Evolutionary conservation across 2,329 filamentous ascomycete genomes (phyloP).

Genomic region (Arthrobotrys sphaeroides): DNA sequence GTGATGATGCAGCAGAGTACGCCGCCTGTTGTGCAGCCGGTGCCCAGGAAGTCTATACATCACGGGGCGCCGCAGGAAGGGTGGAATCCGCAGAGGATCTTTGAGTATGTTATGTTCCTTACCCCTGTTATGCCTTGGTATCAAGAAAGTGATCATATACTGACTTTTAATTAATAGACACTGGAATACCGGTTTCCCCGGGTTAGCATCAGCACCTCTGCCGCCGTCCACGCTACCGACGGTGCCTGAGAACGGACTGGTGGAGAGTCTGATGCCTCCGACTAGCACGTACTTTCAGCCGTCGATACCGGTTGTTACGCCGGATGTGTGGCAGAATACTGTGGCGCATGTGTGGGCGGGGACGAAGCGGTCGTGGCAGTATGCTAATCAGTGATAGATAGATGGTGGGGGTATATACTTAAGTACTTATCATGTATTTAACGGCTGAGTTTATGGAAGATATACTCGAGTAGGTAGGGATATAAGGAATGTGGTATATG

Average conservation of each 20-base stretch:
- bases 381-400: slow-evolving; percentile 41
- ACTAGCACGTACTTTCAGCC: slow-evolving; percentile 61
- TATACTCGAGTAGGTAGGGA: no score
- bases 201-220: slow-evolving; percentile 61
- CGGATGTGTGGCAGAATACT: slow-evolving; percentile 47
- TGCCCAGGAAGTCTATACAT: slow-evolving; percentile 60
- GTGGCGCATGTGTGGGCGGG: slow-evolving; percentile 58
- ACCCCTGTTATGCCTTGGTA: slow-evolving; percentile 20
- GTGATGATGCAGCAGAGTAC: slow-evolving; percentile 74
- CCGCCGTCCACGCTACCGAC: slow-evolving; percentile 63
- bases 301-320: slow-evolving; percentile 46
- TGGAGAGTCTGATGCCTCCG: slow-evolving; percentile 67
- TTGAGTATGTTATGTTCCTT: slow-evolving; percentile 76
- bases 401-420: no score
- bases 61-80: slow-evolving; percentile 68
- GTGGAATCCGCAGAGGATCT: slow-evolving; percentile 89
- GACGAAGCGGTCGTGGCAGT: slow-evolving; percentile 57
- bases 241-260: slow-evolving; percentile 64
- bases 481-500: background rate
- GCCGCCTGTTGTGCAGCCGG: slow-evolving; percentile 69
- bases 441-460: no score
- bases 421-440: no score
- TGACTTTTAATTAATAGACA: slow-evolving; percentile 68
- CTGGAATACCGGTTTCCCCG: slow-evolving; percentile 87
- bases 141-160: background rate